These are phyloP conservation scores for Vicia faba DNA, from an alignment of 306 rosid genomes.

Conservation along the genomic window DNA sequence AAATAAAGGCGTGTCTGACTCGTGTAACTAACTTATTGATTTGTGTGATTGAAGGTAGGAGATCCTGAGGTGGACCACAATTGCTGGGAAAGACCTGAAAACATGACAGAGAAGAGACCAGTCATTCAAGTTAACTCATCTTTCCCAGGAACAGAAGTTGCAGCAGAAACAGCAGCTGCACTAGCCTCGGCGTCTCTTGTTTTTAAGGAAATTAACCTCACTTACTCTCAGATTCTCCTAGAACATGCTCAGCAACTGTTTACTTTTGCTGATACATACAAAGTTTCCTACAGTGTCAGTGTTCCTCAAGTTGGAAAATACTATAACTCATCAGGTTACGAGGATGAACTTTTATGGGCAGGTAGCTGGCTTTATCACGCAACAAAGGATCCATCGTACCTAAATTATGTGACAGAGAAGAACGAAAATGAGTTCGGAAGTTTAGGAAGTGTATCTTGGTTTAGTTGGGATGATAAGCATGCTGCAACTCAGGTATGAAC, in stretches of 20 bases:
- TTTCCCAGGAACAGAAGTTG: constrained; percentile 78
- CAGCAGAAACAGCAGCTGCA: constrained; percentile 80
- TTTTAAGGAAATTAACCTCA: constrained; percentile 45
- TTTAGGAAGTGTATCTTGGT: constrained; percentile 63
- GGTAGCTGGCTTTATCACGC: constrained; percentile 72
- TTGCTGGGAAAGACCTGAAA: constrained; percentile 80
- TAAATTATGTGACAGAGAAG: constrained; percentile 57
- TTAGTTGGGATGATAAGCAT: constrained; percentile 84
- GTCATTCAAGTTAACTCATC: constrained; percentile 55
- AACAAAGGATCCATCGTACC: constrained; percentile 54
- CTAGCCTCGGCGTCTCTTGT: constrained; percentile 74
- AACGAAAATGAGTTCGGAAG: constrained; percentile 47
- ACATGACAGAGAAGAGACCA: constrained; percentile 60
- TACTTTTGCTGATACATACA: constrained; percentile 58
- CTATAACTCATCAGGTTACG: constrained; percentile 77
- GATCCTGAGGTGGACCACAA: constrained; percentile 68
- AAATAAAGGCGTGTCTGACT: too few species aligned
- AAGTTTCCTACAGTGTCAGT: constrained; percentile 68
- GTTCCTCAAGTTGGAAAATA: constrained; percentile 60
- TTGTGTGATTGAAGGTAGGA: constrained; percentile 59
- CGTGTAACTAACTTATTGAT: not conserved
- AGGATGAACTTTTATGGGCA: constrained; percentile 84
- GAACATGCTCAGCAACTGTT: constrained; percentile 63
- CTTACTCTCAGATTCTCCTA: constrained; percentile 59
- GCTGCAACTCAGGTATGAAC: constrained; percentile 59